Base-by-base conservation (phyloP, 306 rosid genomes). In the Albizia julibrissin region DNA sequence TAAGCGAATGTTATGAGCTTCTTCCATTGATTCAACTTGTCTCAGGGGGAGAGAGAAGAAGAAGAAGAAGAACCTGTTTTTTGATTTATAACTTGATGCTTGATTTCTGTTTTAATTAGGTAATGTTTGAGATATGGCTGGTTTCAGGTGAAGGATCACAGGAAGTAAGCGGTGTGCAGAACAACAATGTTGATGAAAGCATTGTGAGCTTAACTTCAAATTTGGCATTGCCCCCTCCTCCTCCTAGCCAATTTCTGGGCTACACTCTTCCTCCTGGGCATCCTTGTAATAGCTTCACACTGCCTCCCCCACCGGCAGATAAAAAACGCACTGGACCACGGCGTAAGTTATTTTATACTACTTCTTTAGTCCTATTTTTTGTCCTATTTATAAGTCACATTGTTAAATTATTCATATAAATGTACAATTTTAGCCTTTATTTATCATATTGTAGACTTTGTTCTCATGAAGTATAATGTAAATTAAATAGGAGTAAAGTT, bases 261-360 rank as follows among this genome's bases (percentile, higher is more conserved):
- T 95, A 95, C 81, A 76, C 88, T 65, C 98, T 95, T 86, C 94
- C 98, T 76, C 83, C 84, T 3, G 98, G 92, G 54, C 99, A 95
- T 90, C 99, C 91, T 1, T 95, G 99, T 87, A 91, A 88, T 80
- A 84, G 79, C 77, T 91, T 95, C 86, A 84, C 93, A 33, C 75
- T 93, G 80, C 98, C 98, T 82, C 99, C 99, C 70, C 98, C 99
- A 33, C 99, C 98, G 5, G 93, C 98, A 21, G 98, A 95, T 87
- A 91, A 79, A 80, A 95, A 95, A 86, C 92, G 97, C 75, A 91
- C 85, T 16, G 99, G 97, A 77, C 95, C 99, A 10, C 91, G 95
- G 40, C 95, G 99, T 95, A 90, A 89, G 98, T 64, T 5, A 31
- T 64, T 15, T 27, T 64, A 6, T 85, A 50, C 40, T 37, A 6